phyloP scores from a whole-genome alignment of 495 filamentous ascomycete genomes.

The Margaritispora aquatica region DNA sequence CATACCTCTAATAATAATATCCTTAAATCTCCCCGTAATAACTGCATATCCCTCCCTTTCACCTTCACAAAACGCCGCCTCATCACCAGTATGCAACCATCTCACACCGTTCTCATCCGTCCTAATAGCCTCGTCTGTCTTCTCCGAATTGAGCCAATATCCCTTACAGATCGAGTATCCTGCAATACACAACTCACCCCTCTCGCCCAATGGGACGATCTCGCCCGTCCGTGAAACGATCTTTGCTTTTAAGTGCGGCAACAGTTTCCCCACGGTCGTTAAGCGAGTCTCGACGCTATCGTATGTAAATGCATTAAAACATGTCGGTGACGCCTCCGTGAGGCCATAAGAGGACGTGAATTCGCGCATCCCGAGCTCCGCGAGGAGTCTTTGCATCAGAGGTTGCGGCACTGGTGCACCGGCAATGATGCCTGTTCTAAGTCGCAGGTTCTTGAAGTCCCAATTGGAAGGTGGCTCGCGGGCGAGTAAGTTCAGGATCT shows the following conservation, averaged over 20 bases:
- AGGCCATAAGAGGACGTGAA: conserved; percentile 62
- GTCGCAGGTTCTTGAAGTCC: conserved; percentile 10
- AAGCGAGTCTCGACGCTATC: conserved; percentile 54
- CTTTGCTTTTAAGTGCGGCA: conserved; percentile 64
- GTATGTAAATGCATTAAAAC: conserved; percentile 63
- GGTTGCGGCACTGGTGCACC: conserved; percentile 59
- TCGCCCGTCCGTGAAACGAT: conserved; percentile 55
- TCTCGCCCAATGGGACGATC: conserved; percentile 50
- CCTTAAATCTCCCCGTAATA: conserved; percentile 61
- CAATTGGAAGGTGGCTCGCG: conserved; percentile 34
- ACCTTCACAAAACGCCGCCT: conserved; percentile 46
- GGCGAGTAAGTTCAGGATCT: conserved; percentile 45
- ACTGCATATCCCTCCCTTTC: conserved; percentile 56
- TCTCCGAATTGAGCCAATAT: conserved; percentile 66
- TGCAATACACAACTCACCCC: conserved; percentile 61
- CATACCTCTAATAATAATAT: conserved; percentile 54
- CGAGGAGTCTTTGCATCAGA: conserved; percentile 56
- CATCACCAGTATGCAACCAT: conserved; percentile 67
- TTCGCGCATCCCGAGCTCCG: conserved; percentile 57
- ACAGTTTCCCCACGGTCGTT: conserved; percentile 57
- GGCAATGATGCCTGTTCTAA: conserved; percentile 63
- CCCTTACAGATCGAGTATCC: conserved; percentile 63
- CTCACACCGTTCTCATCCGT: conserved; percentile 50
- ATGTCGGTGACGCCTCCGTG: conserved; percentile 66
- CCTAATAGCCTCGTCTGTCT: conserved; percentile 56